Evolutionary conservation across 192 early-diverging fungal genomes (phyloP), one percentile per base, ranked within the genome.

Genomic region (Backusella luteola): DNA sequence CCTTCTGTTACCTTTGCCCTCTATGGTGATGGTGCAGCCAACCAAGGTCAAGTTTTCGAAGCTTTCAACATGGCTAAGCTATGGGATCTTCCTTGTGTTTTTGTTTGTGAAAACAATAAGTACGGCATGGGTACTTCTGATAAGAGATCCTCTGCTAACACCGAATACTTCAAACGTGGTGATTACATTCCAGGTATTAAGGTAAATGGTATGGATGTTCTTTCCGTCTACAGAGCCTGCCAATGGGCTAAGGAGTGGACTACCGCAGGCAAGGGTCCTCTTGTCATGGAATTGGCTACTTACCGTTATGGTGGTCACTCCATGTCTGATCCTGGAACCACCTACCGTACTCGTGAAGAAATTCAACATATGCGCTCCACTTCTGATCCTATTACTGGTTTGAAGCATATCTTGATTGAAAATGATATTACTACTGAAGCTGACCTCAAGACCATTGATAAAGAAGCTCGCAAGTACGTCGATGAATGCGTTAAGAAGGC

Each of bases 241-340:
- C 85, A 85, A 44, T 93, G 90, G 78, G 96, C 95, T 66, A 93
- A 96, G 78, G 89, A 97, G 80, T 97, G 93, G 91, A 90, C 91
- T 4, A 73, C 89, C 52, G 78, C 82, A 68, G 96, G 90, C 77
- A 93, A 97, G 75, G 97, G 97, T 12, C 96, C 97, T 46, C 81
- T 98, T 71, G 89, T 99, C 35, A 88, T 98, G 84, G 96, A 99
- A 89, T 90, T 97, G 90, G 92, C 93, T 77, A 99, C 97, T 32
- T 99, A 99, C 88, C 96, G 96, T 70, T 99, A 99, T 87, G 97
- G 96, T 85, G 97, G 97, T 71, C 97, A 99, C 95, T 99, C 97
- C 78, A 99, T 99, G 97, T 99, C 96, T 73, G 96, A 99, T 86
- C 97, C 96, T 29, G 97, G 97, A 78, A 99, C 96, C 84, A 98